Conservation (phyloP, 495 filamentous ascomycete genomes). For the Tuber calosporum region DNA sequence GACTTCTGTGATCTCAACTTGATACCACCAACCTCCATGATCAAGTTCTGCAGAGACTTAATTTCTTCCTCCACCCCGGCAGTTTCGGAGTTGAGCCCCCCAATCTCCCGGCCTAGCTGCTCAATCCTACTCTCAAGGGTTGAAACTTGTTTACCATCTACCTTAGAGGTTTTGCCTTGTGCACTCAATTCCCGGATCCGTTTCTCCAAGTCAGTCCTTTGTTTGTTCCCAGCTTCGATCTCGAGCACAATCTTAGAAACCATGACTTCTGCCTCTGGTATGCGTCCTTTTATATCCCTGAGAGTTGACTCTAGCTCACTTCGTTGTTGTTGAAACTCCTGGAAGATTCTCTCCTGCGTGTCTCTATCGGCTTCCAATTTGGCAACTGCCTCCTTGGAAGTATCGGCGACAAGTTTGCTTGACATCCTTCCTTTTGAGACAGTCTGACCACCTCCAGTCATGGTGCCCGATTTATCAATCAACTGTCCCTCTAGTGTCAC, state of each 20-base stretch:
- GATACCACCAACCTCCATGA: constrained; percentile 95
- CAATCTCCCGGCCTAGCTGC: constrained; percentile 67
- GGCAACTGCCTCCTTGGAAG: constrained; percentile 73
- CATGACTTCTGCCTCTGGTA: constrained; percentile 77
- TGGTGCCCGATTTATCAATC: constrained; percentile 94
- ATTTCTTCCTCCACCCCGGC: constrained; percentile 85
- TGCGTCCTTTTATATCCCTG: constrained; percentile 65
- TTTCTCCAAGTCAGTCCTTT: constrained; percentile 73
- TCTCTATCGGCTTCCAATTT: constrained; percentile 85
- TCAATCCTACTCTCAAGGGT: constrained; percentile 68
- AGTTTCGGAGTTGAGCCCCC: constrained; percentile 71
- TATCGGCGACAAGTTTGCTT: constrained; percentile 79
- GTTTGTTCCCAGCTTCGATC: constrained; percentile 74
- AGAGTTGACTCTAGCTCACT: constrained; percentile 66
- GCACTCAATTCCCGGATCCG: constrained; percentile 68
- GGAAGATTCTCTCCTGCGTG: constrained; percentile 68
- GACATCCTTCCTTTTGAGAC: constrained; percentile 91
- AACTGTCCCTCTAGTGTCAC: constrained; percentile 91
- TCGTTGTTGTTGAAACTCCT: constrained; percentile 71
- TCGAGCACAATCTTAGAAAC: constrained; percentile 90
- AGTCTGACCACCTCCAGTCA: constrained; percentile 90
- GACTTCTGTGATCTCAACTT: constrained; percentile 81
- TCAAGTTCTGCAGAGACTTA: constrained; percentile 82
- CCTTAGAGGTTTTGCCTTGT: constrained; percentile 57
- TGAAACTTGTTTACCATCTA: constrained; percentile 62